These are phyloP conservation scores for Cladobotryum protrusum DNA, from an alignment of 2,329 filamentous ascomycete species.

Conservation along the genomic window DNA sequence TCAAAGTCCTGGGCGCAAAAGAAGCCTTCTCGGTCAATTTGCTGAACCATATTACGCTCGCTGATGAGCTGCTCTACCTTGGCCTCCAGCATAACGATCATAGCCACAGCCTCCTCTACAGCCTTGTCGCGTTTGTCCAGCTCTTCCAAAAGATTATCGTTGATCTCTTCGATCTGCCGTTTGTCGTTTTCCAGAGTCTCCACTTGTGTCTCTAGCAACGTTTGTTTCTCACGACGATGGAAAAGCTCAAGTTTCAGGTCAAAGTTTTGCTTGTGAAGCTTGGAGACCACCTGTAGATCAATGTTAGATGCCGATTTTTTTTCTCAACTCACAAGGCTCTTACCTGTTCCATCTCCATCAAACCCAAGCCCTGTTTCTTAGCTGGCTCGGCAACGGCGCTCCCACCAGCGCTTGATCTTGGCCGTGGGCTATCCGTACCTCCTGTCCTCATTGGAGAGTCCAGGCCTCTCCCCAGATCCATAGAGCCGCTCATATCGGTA, in stretches of 20 bases:
- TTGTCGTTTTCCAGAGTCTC: conserved; percentile 49
- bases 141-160: conserved; percentile 52
- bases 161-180: conserved; percentile 49
- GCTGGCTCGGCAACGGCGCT: conserved; percentile 33
- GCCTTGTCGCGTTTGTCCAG: conserved; percentile 64
- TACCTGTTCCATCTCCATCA: conserved; percentile 64
- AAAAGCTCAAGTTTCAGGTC: conserved; percentile 68
- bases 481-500: conserved; percentile 32
- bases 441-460: conserved; percentile 34
- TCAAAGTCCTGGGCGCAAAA: conserved; percentile 28
- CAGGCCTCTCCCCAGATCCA: conserved; percentile 32
- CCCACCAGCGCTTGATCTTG: conserved; percentile 33
- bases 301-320: not conserved
- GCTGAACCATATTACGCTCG: conserved; percentile 49
- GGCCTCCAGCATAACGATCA: conserved; percentile 62
- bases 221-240: conserved; percentile 60
- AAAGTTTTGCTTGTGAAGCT: conserved; percentile 69
- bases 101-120: conserved; percentile 61
- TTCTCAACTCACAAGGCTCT: conserved; percentile 12
- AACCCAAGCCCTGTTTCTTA: conserved; percentile 51
- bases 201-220: conserved; percentile 51
- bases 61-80: conserved; percentile 47
- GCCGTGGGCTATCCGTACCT: conserved; percentile 31
- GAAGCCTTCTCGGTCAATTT: conserved; percentile 38
- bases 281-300: conserved; percentile 51